Conservation (phyloP, 2,329 filamentous ascomycete genomes). For the Elsinoe perseae region DNA sequence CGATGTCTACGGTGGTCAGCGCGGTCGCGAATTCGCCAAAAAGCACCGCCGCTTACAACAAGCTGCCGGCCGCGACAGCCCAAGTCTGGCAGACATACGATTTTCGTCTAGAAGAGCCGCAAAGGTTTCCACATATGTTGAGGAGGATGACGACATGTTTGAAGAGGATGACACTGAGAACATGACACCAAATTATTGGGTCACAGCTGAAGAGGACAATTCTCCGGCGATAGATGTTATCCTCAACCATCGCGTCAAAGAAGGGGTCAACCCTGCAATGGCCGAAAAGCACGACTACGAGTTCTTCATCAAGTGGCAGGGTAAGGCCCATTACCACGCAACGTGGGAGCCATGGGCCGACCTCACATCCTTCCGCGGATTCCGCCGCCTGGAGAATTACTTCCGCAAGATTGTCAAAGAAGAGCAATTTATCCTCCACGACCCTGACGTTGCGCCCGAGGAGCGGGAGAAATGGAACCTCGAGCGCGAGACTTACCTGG, state of each 20-base stretch:
- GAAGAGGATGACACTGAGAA: conserved; percentile 54
- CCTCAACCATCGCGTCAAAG: conserved; percentile 73
- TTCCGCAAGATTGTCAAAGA: conserved; percentile 73
- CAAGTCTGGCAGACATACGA: conserved; percentile 70
- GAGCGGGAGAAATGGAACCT: conserved; percentile 89
- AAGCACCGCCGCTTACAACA: conserved; percentile 64
- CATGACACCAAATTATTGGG: conserved; percentile 62
- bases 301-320: conserved; percentile 92
- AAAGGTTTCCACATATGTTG: conserved; percentile 62
- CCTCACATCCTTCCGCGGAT: conserved; percentile 70
- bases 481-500: conserved; percentile 84
- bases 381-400: conserved; percentile 90
- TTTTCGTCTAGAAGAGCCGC: conserved; percentile 84
- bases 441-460: conserved; percentile 68
- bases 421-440: conserved; percentile 69
- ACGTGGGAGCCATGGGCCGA: conserved; percentile 82
- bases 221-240: conserved; percentile 84
- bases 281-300: conserved; percentile 72
- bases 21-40: conserved; percentile 59
- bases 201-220: conserved; percentile 62
- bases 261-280: conserved; percentile 41
- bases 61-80: conserved; percentile 52
- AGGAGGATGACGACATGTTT: conserved; percentile 52
- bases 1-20: conserved; percentile 69
- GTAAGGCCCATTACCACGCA: conserved; percentile 87